Conservation (phyloP, 2,329 filamentous ascomycete genomes). For the Nannizziopsis arthrosporioides region DNA sequence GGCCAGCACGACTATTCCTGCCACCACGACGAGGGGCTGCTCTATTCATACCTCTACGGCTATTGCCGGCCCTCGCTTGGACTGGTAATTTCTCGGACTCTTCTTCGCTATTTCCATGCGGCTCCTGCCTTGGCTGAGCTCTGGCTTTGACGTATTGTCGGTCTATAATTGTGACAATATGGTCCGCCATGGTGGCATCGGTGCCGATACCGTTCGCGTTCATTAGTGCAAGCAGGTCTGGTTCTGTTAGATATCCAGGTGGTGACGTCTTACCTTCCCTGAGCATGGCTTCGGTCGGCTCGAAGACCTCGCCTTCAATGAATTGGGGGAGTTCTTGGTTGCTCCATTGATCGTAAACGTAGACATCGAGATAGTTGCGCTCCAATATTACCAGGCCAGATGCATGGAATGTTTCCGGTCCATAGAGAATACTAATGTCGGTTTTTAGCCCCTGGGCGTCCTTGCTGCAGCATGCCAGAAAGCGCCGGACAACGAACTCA, state of each 20-base stretch:
- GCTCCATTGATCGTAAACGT: slow-evolving; percentile 93
- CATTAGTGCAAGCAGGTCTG: slow-evolving; percentile 91
- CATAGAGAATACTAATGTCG: slow-evolving; percentile 73
- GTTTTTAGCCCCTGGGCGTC: slow-evolving; percentile 81
- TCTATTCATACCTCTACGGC: slow-evolving; percentile 7
- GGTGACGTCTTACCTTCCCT: slow-evolving; percentile 79
- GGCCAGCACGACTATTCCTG: slow-evolving; percentile 20
- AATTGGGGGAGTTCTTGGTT: slow-evolving; percentile 76
- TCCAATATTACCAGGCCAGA: slow-evolving; percentile 76
- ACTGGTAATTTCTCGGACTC: slow-evolving; percentile 8
- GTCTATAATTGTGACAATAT: slow-evolving; percentile 90
- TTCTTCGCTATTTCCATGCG: slow-evolving; percentile 9
- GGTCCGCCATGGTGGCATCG: slow-evolving; percentile 97
- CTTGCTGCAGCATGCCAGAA: slow-evolving; percentile 89
- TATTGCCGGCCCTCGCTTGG: background rate
- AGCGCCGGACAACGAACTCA: slow-evolving; percentile 82
- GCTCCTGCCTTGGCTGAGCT: slow-evolving; percentile 27
- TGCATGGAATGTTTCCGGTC: slow-evolving; percentile 68
- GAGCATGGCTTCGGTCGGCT: slow-evolving; percentile 79
- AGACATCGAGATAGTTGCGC: slow-evolving; percentile 89
- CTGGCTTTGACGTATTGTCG: slow-evolving; percentile 69
- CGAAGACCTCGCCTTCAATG: slow-evolving; percentile 65
- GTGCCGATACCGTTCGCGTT: slow-evolving; percentile 97
- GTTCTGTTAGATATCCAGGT: slow-evolving; percentile 82
- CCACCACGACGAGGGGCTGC: slow-evolving; percentile 8